phyloP scores from a whole-genome alignment of 495 filamentous ascomycete genomes.

The Penicillium odoratum region DNA sequence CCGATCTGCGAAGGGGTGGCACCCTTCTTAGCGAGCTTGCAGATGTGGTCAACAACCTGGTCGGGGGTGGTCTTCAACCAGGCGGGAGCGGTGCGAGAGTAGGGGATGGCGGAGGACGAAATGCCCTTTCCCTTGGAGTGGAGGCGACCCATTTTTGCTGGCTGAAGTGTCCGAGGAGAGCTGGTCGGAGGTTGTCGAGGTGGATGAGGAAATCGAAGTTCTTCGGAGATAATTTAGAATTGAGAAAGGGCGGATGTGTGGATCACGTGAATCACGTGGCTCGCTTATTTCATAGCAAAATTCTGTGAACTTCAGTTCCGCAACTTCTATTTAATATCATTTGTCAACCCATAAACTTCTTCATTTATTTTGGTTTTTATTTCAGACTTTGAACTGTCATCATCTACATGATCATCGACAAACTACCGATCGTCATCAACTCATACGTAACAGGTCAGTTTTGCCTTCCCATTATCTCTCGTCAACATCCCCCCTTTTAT shows the following conservation, averaged over 20 bases:
- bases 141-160: conserved; percentile 84
- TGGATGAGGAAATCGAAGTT: conserved; percentile 28
- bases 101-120: conserved; percentile 88
- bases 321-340: conserved; percentile 6
- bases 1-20: conserved; percentile 97
- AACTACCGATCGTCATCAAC: neutral
- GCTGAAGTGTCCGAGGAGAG: conserved; percentile 31
- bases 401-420: neutral
- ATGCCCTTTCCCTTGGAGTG: conserved; percentile 99
- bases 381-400: neutral
- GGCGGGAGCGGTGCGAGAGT: conserved; percentile 85
- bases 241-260: conserved; percentile 14
- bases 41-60: conserved; percentile 96
- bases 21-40: conserved; percentile 97
- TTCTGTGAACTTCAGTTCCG: conserved; percentile 14
- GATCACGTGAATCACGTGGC: conserved; percentile 26
- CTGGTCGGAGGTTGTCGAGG: conserved; percentile 43
- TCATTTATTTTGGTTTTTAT: neutral
- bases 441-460: conserved; percentile 31
- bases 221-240: conserved; percentile 12
- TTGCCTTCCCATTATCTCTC: conserved; percentile 1
- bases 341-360: neutral
- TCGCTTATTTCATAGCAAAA: conserved; percentile 24
- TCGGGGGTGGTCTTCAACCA: conserved; percentile 93
- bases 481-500: conserved; percentile 17